A percentile compares a stretch with the other conserved stretches of the same genome.
Conservation (phyloP, 257 asterid genomes). For the Perilla frutescens region DNA sequence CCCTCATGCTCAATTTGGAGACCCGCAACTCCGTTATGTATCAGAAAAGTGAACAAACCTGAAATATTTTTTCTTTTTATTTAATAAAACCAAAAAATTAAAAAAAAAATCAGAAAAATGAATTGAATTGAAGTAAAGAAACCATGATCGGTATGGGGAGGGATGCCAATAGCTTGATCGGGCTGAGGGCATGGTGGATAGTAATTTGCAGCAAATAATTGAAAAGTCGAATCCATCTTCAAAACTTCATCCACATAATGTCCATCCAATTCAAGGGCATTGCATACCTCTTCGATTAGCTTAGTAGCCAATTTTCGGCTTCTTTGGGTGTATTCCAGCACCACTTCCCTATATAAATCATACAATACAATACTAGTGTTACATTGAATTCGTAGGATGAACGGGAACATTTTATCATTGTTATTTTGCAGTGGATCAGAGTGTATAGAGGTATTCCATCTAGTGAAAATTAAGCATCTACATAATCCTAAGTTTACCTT, state of each 20-base stretch:
- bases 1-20: too few species aligned
- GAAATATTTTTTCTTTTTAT: too few species aligned
- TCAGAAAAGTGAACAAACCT: too few species aligned
- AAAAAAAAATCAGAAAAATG: neutral
- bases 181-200: constrained; percentile 54
- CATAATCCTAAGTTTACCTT: constrained; percentile 9
- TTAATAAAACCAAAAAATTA: too few species aligned
- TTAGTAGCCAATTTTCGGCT: neutral
- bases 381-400: too few species aligned
- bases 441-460: too few species aligned
- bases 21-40: too few species aligned
- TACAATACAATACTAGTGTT: too few species aligned
- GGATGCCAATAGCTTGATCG: constrained; percentile 51
- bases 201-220: constrained; percentile 40
- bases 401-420: too few species aligned
- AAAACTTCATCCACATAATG: constrained; percentile 11
- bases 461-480: too few species aligned
- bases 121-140: constrained; percentile 36
- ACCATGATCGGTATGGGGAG: constrained; percentile 50
- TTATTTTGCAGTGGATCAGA: too few species aligned
- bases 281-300: neutral
- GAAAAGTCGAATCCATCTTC: constrained; percentile 28
- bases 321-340: neutral
- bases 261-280: neutral
- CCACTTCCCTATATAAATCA: neutral